These are phyloP conservation scores for Nigrospora oryzae DNA, from an alignment of 2,329 filamentous ascomycete genomes.

Conservation along the genomic window DNA sequence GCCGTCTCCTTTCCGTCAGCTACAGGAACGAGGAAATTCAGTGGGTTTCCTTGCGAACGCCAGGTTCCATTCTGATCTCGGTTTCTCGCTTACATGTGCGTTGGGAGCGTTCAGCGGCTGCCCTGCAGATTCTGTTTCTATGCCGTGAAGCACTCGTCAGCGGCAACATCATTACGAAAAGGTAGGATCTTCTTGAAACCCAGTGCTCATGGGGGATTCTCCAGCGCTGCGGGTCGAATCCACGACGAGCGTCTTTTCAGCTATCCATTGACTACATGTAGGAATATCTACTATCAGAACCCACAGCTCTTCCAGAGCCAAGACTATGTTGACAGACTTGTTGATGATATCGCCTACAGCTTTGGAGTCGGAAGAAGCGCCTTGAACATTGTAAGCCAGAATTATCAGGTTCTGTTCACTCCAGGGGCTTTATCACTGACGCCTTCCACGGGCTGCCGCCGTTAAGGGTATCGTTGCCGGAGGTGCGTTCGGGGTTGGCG, in stretches of 20 bases:
- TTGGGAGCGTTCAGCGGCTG: conserved; percentile 31
- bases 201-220: too few relatives aligned
- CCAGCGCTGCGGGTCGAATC: too few relatives aligned
- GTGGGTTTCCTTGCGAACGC: conserved; percentile 11
- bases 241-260: background rate
- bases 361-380: conserved; percentile 54
- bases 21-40: conserved; percentile 16
- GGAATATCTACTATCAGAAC: conserved; percentile 74
- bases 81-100: background rate
- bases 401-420: too few relatives aligned
- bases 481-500: conserved; percentile 14
- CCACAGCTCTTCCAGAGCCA: conserved; percentile 65
- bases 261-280: conserved; percentile 22
- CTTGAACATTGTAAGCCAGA: conserved; percentile 57
- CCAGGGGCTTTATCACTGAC: background rate
- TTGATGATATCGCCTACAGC: conserved; percentile 68
- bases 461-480: conserved; percentile 66
- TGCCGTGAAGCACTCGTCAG: conserved; percentile 50
- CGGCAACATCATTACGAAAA: conserved; percentile 51
- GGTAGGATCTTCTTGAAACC: conserved; percentile 26
- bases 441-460: conserved; percentile 50
- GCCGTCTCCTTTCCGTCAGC: conserved; percentile 14
- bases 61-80: conserved; percentile 1
- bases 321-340: conserved; percentile 57
- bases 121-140: conserved; percentile 50